Evolutionary conservation across 352 stramenopile species (phyloP), one percentile per base, ranked within the genome.

Genomic region (Globisporangium paddicum): DNA sequence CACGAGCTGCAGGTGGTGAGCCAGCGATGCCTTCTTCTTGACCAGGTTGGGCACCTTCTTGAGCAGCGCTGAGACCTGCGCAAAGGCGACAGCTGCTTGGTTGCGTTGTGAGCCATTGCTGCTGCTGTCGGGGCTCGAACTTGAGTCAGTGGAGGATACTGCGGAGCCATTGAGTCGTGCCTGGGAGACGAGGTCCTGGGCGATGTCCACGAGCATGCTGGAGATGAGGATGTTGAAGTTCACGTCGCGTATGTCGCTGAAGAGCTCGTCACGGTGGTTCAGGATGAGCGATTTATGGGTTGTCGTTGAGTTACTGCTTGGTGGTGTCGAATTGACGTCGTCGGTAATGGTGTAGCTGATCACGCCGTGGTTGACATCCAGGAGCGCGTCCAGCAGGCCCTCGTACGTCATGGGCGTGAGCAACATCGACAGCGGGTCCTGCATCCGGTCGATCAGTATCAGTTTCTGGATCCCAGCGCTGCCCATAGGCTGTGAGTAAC

Each of bases 401-500:
- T 94, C 84, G 59, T 94, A 94, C 62, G 79, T 89, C 80, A 94
- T 89, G 21, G 84, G 84, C 23, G 81, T 91, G 26, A 92, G 63
- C 56, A 94, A 53, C 79, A 94, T 88, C 5, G 84, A 89, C 60
- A 90, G 63, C 21, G 81, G 84, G 47, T 94, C 81, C 54, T 91
- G 72, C 78, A 89, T 87, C 2, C 84, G 71, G 54, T 93, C 84
- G 44, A 93, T 72, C 18, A 93, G 55, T 18, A 93, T 71, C 9
- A 89, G 55, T 46, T 79, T 85, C 30, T 88, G 68, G 32, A 92
- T 78, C 0, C 34, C 25, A 35, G 45, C 44, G 16, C 35, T 41
- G 6, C 35, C 35, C 14, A 13, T 41, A 13, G 35, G 35, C 16
- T n/a, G 35, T n/a, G 11, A 41, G 35, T 6, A 3, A 32, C 37